Conservation (phyloP, 2,329 filamentous ascomycete species). For the Huntiella moniliformis region DNA sequence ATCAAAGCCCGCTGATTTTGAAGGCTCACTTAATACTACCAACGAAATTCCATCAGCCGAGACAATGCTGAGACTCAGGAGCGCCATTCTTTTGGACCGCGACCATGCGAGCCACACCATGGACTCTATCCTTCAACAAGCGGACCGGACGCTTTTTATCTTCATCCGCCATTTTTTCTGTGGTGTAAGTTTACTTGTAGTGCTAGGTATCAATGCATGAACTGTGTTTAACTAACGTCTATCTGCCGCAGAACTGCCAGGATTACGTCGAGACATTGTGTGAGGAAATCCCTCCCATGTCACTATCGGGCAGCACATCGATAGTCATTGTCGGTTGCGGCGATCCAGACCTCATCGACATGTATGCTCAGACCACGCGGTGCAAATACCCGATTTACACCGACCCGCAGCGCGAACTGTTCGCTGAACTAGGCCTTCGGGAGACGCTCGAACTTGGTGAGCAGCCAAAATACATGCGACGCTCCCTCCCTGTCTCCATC, state of each 20-base stretch:
- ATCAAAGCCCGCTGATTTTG: slow-evolving; percentile 31
- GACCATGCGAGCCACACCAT: slow-evolving; percentile 42
- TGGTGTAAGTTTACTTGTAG: slow-evolving; percentile 33
- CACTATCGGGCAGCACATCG: slow-evolving; percentile 36
- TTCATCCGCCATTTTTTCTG: slow-evolving; percentile 71
- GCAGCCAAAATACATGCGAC: slow-evolving; percentile 45
- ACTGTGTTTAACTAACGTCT: not conserved
- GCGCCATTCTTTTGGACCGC: slow-evolving; percentile 40
- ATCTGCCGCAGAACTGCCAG: slow-evolving; percentile 44
- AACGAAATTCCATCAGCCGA: slow-evolving; percentile 33
- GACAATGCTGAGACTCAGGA: slow-evolving; percentile 31
- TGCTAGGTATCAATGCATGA: not conserved
- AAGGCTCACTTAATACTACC: slow-evolving; percentile 34
- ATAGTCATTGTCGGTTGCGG: slow-evolving; percentile 58
- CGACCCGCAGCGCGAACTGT: slow-evolving; percentile 50
- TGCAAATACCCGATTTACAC: slow-evolving; percentile 59
- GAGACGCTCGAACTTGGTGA: slow-evolving; percentile 40
- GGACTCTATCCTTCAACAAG: slow-evolving; percentile 38
- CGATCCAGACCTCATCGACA: slow-evolving; percentile 44
- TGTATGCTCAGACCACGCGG: slow-evolving; percentile 42
- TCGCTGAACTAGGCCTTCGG: slow-evolving; percentile 49
- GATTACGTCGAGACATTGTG: slow-evolving; percentile 50
- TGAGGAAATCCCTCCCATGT: slow-evolving; percentile 33
- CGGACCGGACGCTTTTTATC: slow-evolving; percentile 44
- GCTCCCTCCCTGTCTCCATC: slow-evolving; percentile 31